Percentiles rank a stretch among this genome's conserved stretches.
phyloP scores from a whole-genome alignment of 805 yeast genomes.

The Danielia reshetovae region DNA sequence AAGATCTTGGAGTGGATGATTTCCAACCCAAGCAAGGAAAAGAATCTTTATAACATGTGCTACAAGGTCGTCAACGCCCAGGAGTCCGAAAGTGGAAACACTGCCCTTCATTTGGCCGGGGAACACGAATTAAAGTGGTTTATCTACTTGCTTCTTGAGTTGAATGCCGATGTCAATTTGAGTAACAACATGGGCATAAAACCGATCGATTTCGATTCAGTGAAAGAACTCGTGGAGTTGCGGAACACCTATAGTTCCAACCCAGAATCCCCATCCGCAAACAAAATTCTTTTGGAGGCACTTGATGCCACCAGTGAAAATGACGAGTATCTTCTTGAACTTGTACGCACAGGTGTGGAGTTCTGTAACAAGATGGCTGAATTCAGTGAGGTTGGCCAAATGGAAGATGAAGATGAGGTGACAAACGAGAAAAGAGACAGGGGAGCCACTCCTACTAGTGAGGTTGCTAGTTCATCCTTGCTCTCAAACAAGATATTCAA shows the following conservation, averaged over 20 bases:
- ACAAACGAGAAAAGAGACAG: not conserved
- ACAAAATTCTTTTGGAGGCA: conserved; percentile 8
- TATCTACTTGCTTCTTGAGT: conserved; percentile 28
- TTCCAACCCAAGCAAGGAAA: conserved; percentile 17
- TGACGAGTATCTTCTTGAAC: conserved; percentile 28
- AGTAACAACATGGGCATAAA: conserved; percentile 83
- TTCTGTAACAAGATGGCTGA: conserved; percentile 24
- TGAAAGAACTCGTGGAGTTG: conserved; percentile 30
- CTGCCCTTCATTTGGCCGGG: conserved; percentile 39
- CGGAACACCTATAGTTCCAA: conserved; percentile 13
- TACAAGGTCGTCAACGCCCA: conserved; percentile 28
- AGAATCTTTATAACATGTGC: conserved; percentile 12
- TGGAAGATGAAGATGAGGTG: conserved; percentile 6
- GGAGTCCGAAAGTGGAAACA: conserved; percentile 35
- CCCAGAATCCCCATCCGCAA: conserved; percentile 8
- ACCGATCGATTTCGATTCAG: conserved; percentile 82
- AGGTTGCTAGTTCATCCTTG: conserved; percentile 10
- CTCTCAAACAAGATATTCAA: conserved; percentile 32
- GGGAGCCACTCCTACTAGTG: conserved; percentile 9
- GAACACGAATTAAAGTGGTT: conserved; percentile 39
- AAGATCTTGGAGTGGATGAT: conserved; percentile 34
- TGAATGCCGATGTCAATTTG: conserved; percentile 52
- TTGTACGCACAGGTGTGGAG: conserved; percentile 32
- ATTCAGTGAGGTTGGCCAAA: conserved; percentile 8
- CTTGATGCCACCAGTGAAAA: conserved; percentile 13